Evolutionary conservation across 176 grass and related monocot genomes (phyloP).

Genomic region (Tuctoria greenei): DNA sequence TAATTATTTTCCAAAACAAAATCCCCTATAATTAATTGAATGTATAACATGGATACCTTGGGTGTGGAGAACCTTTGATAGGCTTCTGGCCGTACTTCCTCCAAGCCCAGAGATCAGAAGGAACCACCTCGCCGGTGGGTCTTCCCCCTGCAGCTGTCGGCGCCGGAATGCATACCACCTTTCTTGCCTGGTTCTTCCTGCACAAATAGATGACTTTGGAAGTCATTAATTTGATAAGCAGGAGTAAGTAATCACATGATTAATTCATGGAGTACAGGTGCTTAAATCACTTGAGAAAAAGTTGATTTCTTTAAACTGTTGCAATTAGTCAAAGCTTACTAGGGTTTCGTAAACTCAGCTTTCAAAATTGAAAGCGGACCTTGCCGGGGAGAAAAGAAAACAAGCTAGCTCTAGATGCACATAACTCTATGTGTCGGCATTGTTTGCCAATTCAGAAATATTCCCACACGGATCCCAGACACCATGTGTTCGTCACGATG

Average conservation of each 20-base stretch:
- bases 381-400: slow-evolving; percentile 7
- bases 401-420: slow-evolving; percentile 36
- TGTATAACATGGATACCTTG: slow-evolving; percentile 47
- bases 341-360: slow-evolving; percentile 38
- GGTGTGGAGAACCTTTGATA: slow-evolving; percentile 96
- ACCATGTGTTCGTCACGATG: slow-evolving; percentile 46
- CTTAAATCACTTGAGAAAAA: background rate
- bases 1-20: background rate
- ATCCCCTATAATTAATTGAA: background rate
- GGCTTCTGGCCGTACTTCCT: slow-evolving; percentile 99
- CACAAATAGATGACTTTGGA: background rate
- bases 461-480: slow-evolving; percentile 35
- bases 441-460: slow-evolving; percentile 50
- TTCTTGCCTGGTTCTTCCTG: slow-evolving; percentile 91
- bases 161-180: slow-evolving; percentile 92
- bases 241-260: background rate
- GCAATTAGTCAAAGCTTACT: slow-evolving; percentile 15
- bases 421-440: slow-evolving; percentile 30
- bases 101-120: slow-evolving; percentile 98
- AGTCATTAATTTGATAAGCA: background rate
- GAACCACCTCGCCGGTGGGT: slow-evolving; percentile 72
- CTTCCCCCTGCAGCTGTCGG: slow-evolving; percentile 44
- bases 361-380: slow-evolving; percentile 29
- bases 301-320: background rate
- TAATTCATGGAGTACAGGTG: background rate